Conservation (phyloP, 306 rosid genomes). For the Arachis hypogaea region DNA sequence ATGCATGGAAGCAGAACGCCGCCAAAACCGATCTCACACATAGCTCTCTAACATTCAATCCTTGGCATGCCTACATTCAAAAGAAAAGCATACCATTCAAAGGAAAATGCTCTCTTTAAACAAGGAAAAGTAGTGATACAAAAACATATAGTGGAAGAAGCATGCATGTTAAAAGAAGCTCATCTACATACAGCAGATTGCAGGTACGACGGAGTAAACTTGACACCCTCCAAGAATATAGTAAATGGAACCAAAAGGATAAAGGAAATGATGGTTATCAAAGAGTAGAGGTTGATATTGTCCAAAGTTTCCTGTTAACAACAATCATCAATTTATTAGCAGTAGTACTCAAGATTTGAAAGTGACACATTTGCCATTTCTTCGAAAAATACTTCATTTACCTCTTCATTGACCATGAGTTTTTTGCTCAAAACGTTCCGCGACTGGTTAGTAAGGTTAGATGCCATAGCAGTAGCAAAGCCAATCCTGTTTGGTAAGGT, state of each 20-base stretch:
- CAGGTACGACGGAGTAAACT: constrained; percentile 66
- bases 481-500: constrained; percentile 64
- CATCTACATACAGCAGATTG: constrained; percentile 58
- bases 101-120: constrained; percentile 17
- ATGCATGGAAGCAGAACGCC: constrained; percentile 74
- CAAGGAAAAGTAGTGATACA: constrained; percentile 12
- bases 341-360: no score
- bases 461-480: constrained; percentile 73
- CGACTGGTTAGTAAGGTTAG: constrained; percentile 77
- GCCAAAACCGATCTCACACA: constrained; percentile 61
- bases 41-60: constrained; percentile 64
- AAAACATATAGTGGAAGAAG: background rate
- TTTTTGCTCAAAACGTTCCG: constrained; percentile 82
- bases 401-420: constrained; percentile 71
- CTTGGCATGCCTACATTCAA: constrained; percentile 57
- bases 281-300: constrained; percentile 73
- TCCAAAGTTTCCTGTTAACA: constrained; percentile 67
- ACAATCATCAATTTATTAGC: constrained; percentile 35
- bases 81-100: constrained; percentile 5
- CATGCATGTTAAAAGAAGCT: background rate
- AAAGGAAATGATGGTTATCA: constrained; percentile 73
- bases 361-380: no score
- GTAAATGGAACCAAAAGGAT: constrained; percentile 59
- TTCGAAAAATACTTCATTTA: constrained; percentile 13
- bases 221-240: constrained; percentile 68